phyloP scores from a whole-genome alignment of 805 yeast species.

The Candida silvatica region DNA sequence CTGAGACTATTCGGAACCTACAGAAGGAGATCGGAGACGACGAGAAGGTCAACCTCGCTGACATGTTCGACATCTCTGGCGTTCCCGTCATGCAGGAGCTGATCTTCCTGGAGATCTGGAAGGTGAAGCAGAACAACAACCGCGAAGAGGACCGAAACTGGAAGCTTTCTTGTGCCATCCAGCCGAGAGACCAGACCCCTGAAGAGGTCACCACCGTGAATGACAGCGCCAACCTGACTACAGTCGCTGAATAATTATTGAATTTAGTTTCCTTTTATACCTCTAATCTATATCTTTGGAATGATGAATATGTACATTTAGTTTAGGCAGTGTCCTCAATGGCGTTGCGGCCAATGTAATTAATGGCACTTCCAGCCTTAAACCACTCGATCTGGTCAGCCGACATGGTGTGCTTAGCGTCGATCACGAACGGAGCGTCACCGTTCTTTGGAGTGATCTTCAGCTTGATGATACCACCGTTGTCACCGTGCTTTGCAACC shows the following conservation, averaged over 20 bases:
- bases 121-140: constrained; percentile 50
- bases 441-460: constrained; percentile 61
- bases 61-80: constrained; percentile 30
- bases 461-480: constrained; percentile 73
- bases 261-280: no score
- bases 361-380: constrained; percentile 96
- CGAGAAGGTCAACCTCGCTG: constrained; percentile 17
- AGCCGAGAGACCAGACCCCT: constrained; percentile 33
- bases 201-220: no score
- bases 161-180: constrained; percentile 57
- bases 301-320: no score
- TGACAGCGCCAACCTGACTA: no score
- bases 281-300: no score
- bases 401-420: constrained; percentile 93
- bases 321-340: neutral
- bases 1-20: constrained; percentile 21
- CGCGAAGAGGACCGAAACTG: constrained; percentile 63
- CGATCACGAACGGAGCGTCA: constrained; percentile 63
- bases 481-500: constrained; percentile 75
- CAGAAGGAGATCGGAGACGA: constrained; percentile 10
- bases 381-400: constrained; percentile 92
- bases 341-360: constrained; percentile 44
- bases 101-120: constrained; percentile 61
- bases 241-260: no score
- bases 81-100: constrained; percentile 44